Base-by-base conservation (phyloP, 2,329 filamentous ascomycete species). In the Microdochium bolleyi region DNA sequence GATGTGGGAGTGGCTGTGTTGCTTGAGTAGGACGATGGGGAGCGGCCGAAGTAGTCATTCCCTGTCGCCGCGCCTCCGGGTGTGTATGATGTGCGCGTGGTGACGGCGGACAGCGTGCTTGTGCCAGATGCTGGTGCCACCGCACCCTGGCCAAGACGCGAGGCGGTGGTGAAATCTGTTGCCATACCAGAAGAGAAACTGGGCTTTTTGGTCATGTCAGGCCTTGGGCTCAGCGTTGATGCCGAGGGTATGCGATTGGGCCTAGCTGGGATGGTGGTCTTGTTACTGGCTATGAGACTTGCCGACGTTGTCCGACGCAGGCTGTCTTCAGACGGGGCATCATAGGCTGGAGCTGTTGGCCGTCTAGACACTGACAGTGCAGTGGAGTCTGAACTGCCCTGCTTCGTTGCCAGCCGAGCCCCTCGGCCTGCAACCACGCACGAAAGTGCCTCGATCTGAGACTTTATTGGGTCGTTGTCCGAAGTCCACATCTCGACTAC, bases 341-440 rank as follows among this genome's bases (percentile, higher is more conserved):
- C 22, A 19, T 46, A 46, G 21, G 41, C 41, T 24, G 41, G 41
- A 10, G 41, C 41, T 11, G 22, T 22, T 24, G 41, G 41, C 19
- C 41, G 41, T 13, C 41, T 46, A 19, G 16, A 11, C 19, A 19
- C 8, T 21, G 41, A 7, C 19, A 46, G 41, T 3, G 41, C 41
- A 8, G n/a, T 46, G 5, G 41, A 24, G 9, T 67, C 3, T 63
- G 63, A 2, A 68, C 56, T 27, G 62, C 65, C 67, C 73, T 71
- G 10, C 70, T 63, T 52, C 78, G 73, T 46, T 22, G 19, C 19
- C 41, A 46, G 5, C 13, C 83, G 78, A 16, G 85, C 72, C 2
- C 83, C 80, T 64, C 87, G 91, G 41, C 88, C 87, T 27, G 79
- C 77, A 24, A 81, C 77, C 51, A 95, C 74, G 52, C 82, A 77